Conservation (phyloP, 1,139 yeast genomes). For the Debaryomyces robertsiae region DNA sequence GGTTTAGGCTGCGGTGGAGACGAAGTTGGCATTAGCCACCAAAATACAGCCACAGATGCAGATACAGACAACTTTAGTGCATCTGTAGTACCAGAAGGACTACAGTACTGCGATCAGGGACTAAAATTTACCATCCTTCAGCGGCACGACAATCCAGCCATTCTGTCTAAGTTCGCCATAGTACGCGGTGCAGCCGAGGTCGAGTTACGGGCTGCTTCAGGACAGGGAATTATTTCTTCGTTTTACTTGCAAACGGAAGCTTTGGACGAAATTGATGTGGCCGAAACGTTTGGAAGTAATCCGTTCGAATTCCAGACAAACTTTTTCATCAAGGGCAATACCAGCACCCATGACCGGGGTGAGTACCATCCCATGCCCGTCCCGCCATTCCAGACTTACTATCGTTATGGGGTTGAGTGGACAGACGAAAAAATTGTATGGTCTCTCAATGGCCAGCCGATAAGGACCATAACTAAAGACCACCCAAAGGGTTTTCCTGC, state of each 20-base stretch:
- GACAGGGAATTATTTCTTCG: slow-evolving; percentile 47
- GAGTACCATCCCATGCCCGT: slow-evolving; percentile 29
- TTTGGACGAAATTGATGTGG: slow-evolving; percentile 50
- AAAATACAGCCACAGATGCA: neutral
- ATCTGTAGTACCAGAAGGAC: slow-evolving; percentile 11
- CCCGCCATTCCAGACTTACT: slow-evolving; percentile 26
- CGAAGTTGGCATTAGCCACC: no score
- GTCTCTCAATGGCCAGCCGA: slow-evolving; percentile 32
- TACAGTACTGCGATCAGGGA: slow-evolving; percentile 17
- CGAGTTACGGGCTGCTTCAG: slow-evolving; percentile 39
- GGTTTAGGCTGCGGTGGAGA: no score
- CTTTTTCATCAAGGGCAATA: slow-evolving; percentile 49
- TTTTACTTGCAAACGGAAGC: slow-evolving; percentile 50
- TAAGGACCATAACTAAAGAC: slow-evolving; percentile 25
- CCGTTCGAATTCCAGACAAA: slow-evolving; percentile 40
- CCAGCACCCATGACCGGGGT: slow-evolving; percentile 45
- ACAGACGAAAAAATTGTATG: slow-evolving; percentile 35
- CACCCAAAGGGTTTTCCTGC: slow-evolving; percentile 37
- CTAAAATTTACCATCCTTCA: slow-evolving; percentile 25
- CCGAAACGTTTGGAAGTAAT: slow-evolving; percentile 47
- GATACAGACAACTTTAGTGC: slow-evolving; percentile 9
- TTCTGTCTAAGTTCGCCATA: slow-evolving; percentile 39
- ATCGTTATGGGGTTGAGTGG: slow-evolving; percentile 43
- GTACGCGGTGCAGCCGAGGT: slow-evolving; percentile 47
- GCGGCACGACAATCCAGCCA: slow-evolving; percentile 42